Evolutionary conservation across 345 rosid species (phyloP).

Genomic region (Eucalyptus sp.): DNA sequence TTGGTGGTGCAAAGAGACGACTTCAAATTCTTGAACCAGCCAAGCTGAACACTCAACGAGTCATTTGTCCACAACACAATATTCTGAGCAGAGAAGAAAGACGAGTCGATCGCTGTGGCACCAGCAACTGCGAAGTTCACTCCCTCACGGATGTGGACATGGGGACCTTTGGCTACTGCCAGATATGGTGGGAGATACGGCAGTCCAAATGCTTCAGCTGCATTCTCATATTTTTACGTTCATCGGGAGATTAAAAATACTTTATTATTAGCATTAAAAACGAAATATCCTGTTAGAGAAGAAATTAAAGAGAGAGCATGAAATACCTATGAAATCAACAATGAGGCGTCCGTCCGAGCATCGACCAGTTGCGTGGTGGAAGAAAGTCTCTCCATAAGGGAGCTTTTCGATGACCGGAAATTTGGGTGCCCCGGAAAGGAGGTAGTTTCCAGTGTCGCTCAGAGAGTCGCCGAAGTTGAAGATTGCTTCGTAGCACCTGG

Average conservation of each 20-base stretch:
- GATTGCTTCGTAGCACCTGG: not conserved
- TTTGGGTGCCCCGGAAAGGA: not conserved
- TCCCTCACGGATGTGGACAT: not conserved
- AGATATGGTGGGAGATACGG: not conserved
- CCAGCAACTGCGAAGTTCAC: slow-evolving; percentile 54
- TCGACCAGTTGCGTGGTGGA: slow-evolving; percentile 28
- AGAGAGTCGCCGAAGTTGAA: not conserved
- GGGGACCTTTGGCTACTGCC: not conserved
- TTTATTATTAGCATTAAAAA: slow-evolving; percentile 18
- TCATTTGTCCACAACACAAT: slow-evolving; percentile 30
- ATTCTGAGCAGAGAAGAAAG: slow-evolving; percentile 9
- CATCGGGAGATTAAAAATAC: slow-evolving; percentile 21
- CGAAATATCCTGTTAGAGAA: not conserved
- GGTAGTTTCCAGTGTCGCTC: not conserved
- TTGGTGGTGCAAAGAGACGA: slow-evolving; percentile 24
- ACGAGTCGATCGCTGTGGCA: slow-evolving; percentile 32
- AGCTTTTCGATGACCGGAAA: not conserved
- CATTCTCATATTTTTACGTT: not conserved
- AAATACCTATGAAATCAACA: slow-evolving; percentile 17
- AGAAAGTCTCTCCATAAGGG: slow-evolving; percentile 48
- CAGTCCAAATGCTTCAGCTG: not conserved
- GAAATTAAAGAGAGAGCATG: not conserved
- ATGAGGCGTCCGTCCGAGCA: not conserved
- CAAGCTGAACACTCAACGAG: slow-evolving; percentile 29
- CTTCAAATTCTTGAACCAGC: slow-evolving; percentile 50